Percentiles rank a stretch among this genome's conserved stretches.
phyloP scores from a whole-genome alignment of 768 basidiomycete species.

The Panellus pusillus region DNA sequence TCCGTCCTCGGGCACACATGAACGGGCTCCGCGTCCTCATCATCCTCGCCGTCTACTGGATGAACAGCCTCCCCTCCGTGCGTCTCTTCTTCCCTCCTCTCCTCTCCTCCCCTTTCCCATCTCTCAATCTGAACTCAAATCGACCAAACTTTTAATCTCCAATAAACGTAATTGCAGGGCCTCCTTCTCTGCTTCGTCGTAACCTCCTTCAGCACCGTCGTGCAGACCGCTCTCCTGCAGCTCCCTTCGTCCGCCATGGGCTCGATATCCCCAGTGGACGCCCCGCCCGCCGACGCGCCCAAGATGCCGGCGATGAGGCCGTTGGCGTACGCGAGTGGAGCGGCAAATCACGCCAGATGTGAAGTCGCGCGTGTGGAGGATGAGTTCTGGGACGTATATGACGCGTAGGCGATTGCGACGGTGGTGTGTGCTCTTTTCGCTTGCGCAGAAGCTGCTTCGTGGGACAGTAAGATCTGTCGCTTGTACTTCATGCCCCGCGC shows the following conservation, averaged over 20 bases:
- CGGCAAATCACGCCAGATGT: no score
- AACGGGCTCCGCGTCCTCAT: constrained; percentile 65
- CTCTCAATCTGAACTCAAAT: no score
- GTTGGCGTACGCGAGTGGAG: no score
- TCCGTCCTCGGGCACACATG: constrained; percentile 63
- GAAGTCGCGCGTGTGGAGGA: no score
- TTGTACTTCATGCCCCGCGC: no score
- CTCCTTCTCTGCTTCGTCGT: constrained; percentile 44
- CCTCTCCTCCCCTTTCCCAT: background rate
- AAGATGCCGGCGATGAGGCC: constrained; percentile 33
- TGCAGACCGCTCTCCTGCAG: constrained; percentile 51
- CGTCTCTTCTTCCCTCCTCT: no score
- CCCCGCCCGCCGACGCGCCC: constrained; percentile 29
- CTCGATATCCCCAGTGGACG: constrained; percentile 36
- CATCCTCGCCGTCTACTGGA: constrained; percentile 46
- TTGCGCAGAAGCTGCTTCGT: no score
- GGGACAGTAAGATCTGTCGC: no score
- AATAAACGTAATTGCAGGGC: constrained; percentile 29
- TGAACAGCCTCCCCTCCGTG: constrained; percentile 64
- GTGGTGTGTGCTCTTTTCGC: no score
- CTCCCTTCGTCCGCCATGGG: constrained; percentile 38
- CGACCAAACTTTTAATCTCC: no score
- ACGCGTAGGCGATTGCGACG: no score
- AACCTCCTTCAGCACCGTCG: constrained; percentile 41
- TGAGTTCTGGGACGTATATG: no score